Evolutionary conservation across 2,329 filamentous ascomycete genomes (phyloP), one percentile per base, ranked within the genome.

Genomic region (Emergomyces pasteurianus): DNA sequence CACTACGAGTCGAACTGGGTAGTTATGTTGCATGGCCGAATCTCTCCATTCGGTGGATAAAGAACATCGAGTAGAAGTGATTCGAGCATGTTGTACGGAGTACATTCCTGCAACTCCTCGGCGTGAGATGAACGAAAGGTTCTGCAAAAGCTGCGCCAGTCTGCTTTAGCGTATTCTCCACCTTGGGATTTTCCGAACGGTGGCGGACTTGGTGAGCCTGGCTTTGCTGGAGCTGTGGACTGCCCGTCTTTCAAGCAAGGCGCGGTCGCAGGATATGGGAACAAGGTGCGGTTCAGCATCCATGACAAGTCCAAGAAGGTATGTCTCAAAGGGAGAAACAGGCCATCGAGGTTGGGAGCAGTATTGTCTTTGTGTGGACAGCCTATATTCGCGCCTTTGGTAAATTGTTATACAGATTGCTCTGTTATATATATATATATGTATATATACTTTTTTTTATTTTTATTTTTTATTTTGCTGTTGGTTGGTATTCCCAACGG

Each of bases 31-130:
- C 84, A 66, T 82, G 90, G 90, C 90, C 71, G 88, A 92, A 63
- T 70, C 79, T 14, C 87, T 95, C 56, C 92, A 96, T 71, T 84
- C 90, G 0, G 92, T 96, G 0, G 92, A 96, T 75, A 86, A 84
- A 65, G 79, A 86, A 0, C 92, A 96, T 70, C 74, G 73, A 1
- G 92, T 92, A 1, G 79, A 75, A 1, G 77, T 0, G 92, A 96
- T 72, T 90, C 88, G 0, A 91, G 86, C 66, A 92, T 96, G 0
- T 69, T 96, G 62, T 96, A 96, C 31, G 7, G 31, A 3, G 3
- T 31, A 31, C 69, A 95, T 96, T 60, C 91, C 92, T 0, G 86
- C 89, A 0, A 94, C 89, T 60, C 91, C 92, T 0, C 80, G 90
- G 36, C 95, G 90, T 0, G 83, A 86, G 59, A 75, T 79, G 46